phyloP scores from a whole-genome alignment of 345 rosid species.

The Clarkia xantiana region DNA sequence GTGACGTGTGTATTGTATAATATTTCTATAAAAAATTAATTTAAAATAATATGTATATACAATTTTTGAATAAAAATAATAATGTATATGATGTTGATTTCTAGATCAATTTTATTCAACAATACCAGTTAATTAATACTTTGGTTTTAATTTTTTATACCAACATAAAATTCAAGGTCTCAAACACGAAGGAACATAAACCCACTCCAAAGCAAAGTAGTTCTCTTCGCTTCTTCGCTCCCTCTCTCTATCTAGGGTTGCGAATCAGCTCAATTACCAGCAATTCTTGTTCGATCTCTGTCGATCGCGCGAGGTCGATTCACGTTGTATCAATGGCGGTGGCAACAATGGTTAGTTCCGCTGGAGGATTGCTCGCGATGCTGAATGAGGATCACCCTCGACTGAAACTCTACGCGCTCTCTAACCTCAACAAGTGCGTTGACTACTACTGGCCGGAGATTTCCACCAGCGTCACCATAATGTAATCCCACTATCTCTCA shows the following conservation, averaged over 20 bases:
- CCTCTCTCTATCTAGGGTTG: neutral
- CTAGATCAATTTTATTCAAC: too few species aligned
- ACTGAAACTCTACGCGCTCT: conserved; percentile 82
- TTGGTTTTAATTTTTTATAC: too few species aligned
- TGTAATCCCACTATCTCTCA: conserved; percentile 24
- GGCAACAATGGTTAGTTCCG: conserved; percentile 74
- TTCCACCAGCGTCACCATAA: conserved; percentile 91
- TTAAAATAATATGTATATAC: too few species aligned
- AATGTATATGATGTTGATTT: too few species aligned
- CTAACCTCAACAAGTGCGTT: conserved; percentile 67
- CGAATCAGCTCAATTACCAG: conserved; percentile 2
- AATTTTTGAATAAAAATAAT: too few species aligned
- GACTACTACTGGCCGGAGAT: conserved; percentile 99
- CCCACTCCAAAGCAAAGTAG: too few species aligned
- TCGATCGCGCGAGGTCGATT: neutral
- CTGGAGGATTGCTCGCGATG: conserved; percentile 92
- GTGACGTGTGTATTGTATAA: too few species aligned
- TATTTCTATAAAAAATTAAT: too few species aligned
- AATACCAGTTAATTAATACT: too few species aligned
- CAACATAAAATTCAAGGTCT: too few species aligned
- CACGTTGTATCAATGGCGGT: conserved; percentile 26
- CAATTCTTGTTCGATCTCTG: neutral
- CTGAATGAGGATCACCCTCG: conserved; percentile 73
- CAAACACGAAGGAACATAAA: too few species aligned
- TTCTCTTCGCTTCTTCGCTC: too few species aligned